Evolutionary conservation across 371 early-diverging fungal species (phyloP).

Genomic region (Mucor saturninus): DNA sequence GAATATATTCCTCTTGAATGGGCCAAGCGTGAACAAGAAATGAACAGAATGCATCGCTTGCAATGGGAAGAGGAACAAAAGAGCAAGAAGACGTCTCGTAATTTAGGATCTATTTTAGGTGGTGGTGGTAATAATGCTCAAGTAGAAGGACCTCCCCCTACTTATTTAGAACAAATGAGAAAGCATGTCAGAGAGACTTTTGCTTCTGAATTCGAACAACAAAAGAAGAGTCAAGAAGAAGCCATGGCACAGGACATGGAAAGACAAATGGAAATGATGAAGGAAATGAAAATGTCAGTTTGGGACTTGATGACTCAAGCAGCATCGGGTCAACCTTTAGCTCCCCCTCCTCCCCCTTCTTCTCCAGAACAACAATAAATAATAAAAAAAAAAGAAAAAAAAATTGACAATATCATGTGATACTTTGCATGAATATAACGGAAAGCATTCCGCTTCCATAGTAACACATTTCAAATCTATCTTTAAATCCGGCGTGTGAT

Average conservation of each 20-base stretch:
- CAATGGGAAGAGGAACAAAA: conserved; percentile 79
- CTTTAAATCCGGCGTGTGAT: conserved; percentile 6
- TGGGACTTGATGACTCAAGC: conserved; percentile 70
- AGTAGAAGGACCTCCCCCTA: conserved; percentile 54
- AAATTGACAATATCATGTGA: conserved; percentile 3
- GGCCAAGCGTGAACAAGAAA: conserved; percentile 70
- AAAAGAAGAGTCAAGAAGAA: conserved; percentile 61
- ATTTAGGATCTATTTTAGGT: conserved; percentile 51
- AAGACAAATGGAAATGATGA: conserved; percentile 57
- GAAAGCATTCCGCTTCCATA: conserved; percentile 9
- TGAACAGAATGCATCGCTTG: conserved; percentile 62
- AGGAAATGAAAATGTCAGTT: conserved; percentile 75
- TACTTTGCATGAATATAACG: conserved; percentile 6
- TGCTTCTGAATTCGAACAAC: conserved; percentile 53
- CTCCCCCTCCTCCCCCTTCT: conserved; percentile 23
- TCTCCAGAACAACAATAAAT: conserved; percentile 15
- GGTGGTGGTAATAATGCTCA: conserved; percentile 39
- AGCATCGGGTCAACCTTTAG: conserved; percentile 38
- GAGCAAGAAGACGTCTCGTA: conserved; percentile 50
- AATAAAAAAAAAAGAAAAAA: conserved; percentile 3
- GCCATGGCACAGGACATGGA: conserved; percentile 64
- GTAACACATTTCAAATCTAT: conserved; percentile 13
- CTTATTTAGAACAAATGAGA: conserved; percentile 61
- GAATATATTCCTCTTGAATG: conserved; percentile 75
- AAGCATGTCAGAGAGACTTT: conserved; percentile 65